Percentiles rank a stretch among this genome's conserved stretches.
phyloP scores from a whole-genome alignment of 208 protist genomes.

The Trypanosoma theileri region DNA sequence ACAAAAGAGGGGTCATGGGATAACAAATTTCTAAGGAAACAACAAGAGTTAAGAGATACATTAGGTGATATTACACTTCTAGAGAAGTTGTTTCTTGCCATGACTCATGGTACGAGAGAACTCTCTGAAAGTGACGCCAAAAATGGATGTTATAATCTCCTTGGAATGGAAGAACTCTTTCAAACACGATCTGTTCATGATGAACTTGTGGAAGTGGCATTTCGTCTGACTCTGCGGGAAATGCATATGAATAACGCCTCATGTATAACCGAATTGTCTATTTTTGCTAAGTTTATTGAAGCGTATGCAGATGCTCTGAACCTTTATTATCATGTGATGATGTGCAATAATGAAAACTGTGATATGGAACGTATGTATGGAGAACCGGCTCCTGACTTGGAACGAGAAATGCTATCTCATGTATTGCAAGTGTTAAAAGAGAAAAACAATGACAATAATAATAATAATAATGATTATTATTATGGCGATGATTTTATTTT shows the following conservation, averaged over 20 bases:
- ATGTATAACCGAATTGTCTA: constrained; percentile 7
- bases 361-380: constrained; percentile 9
- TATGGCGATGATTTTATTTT: neutral
- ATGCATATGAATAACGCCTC: neutral
- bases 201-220: constrained; percentile 21
- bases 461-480: neutral
- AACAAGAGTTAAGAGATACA: neutral
- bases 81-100: constrained; percentile 29
- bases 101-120: constrained; percentile 18
- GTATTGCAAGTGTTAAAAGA: constrained; percentile 1
- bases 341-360: neutral
- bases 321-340: constrained; percentile 17
- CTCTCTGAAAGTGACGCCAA: constrained; percentile 25
- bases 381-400: neutral
- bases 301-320: constrained; percentile 23
- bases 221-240: constrained; percentile 2
- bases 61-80: constrained; percentile 7
- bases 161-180: constrained; percentile 33
- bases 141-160: constrained; percentile 30
- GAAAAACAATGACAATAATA: neutral
- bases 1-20: neutral
- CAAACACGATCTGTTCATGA: constrained; percentile 37
- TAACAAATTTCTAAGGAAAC: constrained; percentile 13
- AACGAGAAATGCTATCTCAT: neutral
- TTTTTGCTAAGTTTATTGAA: constrained; percentile 23